Evolutionary conservation across 2,329 filamentous ascomycete genomes (phyloP).

Genomic region (Aspergillus tubingensis): DNA sequence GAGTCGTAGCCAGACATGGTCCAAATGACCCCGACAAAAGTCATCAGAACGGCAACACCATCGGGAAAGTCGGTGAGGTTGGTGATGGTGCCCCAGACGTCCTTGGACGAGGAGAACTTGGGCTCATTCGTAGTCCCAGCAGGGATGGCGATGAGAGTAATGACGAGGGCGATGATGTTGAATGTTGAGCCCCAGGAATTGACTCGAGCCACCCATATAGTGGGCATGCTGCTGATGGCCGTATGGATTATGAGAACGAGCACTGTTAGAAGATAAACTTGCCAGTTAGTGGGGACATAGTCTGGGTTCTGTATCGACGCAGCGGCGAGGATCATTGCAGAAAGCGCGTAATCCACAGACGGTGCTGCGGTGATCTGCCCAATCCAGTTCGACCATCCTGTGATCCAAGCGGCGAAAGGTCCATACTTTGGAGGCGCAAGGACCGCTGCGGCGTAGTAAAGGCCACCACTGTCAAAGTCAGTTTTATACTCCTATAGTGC

Average conservation of each 20-base stretch:
- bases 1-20: constrained; percentile 69
- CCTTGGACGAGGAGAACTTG: constrained; percentile 59
- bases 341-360: constrained; percentile 66
- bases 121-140: constrained; percentile 58
- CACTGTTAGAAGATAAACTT: constrained; percentile 68
- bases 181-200: constrained; percentile 71
- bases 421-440: constrained; percentile 67
- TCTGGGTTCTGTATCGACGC: constrained; percentile 66
- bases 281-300: constrained; percentile 66
- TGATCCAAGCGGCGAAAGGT: constrained; percentile 68
- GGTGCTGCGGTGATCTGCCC: constrained; percentile 67
- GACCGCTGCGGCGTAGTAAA: constrained; percentile 74
- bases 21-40: constrained; percentile 70
- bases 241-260: constrained; percentile 69
- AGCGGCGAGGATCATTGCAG: constrained; percentile 71
- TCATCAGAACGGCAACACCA: constrained; percentile 69
- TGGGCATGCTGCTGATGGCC: constrained; percentile 69
- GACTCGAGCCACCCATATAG: constrained; percentile 68
- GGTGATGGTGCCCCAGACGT: constrained; percentile 68
- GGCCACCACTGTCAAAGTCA: constrained; percentile 54
- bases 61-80: constrained; percentile 67
- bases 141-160: constrained; percentile 70
- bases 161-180: constrained; percentile 68
- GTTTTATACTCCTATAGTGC: neutral
- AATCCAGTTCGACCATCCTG: constrained; percentile 71